A percentile compares a stretch with the other conserved stretches of the same genome.
Conservation (phyloP, 192 early-diverging fungal species). For the Lunasporangiospora selenospora region DNA sequence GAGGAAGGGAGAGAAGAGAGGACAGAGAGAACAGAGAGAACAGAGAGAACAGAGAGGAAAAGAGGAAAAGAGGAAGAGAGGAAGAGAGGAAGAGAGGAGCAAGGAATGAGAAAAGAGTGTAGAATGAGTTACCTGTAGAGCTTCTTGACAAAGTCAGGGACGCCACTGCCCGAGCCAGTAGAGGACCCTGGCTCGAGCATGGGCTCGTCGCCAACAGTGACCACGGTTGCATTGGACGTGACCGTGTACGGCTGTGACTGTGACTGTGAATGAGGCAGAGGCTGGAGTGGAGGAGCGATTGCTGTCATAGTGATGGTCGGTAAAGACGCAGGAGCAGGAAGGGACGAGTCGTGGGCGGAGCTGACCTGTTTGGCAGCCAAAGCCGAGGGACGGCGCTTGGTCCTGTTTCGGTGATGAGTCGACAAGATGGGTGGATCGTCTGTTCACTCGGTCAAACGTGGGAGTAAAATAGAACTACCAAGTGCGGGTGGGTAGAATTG, state of each 20-base stretch:
- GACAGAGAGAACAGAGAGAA: too few relatives aligned
- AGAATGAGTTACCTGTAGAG: slow-evolving; percentile 41
- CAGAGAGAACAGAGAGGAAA: not conserved
- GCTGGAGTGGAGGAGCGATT: not conserved
- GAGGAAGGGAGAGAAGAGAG: not conserved
- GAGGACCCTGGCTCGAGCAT: not conserved
- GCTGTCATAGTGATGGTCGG: not conserved
- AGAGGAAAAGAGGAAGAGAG: slow-evolving; percentile 1
- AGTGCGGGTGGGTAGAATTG: too few relatives aligned
- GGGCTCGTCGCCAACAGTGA: slow-evolving; percentile 25
- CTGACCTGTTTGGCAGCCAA: slow-evolving; percentile 14
- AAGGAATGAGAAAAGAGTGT: not conserved
- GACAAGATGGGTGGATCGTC: slow-evolving; percentile 34
- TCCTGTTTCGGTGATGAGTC: slow-evolving; percentile 37
- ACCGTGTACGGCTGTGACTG: too few relatives aligned
- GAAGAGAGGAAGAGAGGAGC: not conserved
- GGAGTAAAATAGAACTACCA: too few relatives aligned
- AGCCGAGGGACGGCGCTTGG: slow-evolving; percentile 42
- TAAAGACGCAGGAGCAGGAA: not conserved
- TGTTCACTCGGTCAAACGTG: too few relatives aligned
- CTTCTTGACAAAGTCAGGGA: slow-evolving; percentile 59
- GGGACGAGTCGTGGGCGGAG: not conserved
- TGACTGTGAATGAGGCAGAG: not conserved
- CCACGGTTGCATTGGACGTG: too few relatives aligned
- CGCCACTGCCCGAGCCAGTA: slow-evolving; percentile 28